Percentiles rank a stretch among this genome's conserved stretches.
These are phyloP conservation scores for Termitomyces sp. DNA, from an alignment of 768 basidiomycete species.

Conservation along the genomic window DNA sequence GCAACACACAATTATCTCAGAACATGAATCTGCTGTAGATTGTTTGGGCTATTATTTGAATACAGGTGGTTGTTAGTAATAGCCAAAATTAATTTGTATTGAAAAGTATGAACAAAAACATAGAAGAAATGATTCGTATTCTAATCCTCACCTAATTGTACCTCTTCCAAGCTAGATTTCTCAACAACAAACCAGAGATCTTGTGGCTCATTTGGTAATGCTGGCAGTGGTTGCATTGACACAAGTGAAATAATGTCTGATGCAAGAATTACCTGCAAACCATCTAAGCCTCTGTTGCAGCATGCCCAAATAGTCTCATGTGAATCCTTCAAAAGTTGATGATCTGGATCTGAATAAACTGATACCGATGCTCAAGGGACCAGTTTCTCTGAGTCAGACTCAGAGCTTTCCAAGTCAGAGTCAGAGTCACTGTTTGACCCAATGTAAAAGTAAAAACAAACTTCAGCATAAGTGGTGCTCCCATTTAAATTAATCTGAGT, in stretches of 20 bases:
- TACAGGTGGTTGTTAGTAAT: no score
- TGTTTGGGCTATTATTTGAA: no score
- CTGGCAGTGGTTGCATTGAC: conserved; percentile 25
- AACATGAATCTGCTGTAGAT: no score
- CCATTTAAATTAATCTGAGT: no score
- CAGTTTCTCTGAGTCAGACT: neutral
- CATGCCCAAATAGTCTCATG: conserved; percentile 22
- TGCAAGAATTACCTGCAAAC: conserved; percentile 11
- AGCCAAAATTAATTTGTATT: no score
- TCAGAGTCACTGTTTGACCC: no score
- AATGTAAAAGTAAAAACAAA: no score
- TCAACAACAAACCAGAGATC: conserved; percentile 25
- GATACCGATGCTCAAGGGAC: conserved; percentile 18
- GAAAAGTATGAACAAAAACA: no score
- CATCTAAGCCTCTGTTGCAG: neutral
- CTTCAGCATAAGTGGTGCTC: no score
- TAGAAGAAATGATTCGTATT: no score
- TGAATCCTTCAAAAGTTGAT: conserved; percentile 16
- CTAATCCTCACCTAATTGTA: neutral
- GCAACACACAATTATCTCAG: no score
- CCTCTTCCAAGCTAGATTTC: conserved; percentile 26
- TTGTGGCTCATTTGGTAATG: conserved; percentile 6
- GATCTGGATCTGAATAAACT: conserved; percentile 19
- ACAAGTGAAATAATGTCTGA: conserved; percentile 22
- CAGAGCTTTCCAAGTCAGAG: no score